A percentile compares a stretch with the other conserved stretches of the same genome.
Conservation (phyloP, 2,329 filamentous ascomycete species). For the Canariomyces notabilis region DNA sequence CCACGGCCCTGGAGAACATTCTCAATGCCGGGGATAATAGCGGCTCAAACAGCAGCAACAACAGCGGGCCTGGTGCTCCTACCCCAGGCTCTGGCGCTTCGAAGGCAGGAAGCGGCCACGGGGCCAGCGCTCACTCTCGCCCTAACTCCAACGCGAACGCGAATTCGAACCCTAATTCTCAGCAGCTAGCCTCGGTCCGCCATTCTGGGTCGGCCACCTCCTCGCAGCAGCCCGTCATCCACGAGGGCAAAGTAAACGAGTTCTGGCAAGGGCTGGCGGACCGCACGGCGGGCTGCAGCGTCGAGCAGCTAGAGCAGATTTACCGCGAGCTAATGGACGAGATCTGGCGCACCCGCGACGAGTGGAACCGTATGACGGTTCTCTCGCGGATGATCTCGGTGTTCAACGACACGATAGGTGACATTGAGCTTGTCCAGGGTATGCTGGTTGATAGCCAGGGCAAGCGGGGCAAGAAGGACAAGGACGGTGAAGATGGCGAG, state of each 20-base stretch:
- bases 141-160: conserved; percentile 4
- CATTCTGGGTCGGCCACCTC: conserved; percentile 33
- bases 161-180: neutral
- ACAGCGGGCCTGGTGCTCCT: conserved; percentile 1
- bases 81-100: conserved; percentile 10
- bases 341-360: conserved; percentile 72
- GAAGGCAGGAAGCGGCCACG: conserved; percentile 24
- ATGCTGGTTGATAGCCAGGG: conserved; percentile 21
- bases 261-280: conserved; percentile 61
- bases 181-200: conserved; percentile 23
- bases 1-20: conserved; percentile 34
- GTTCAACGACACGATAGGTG: conserved; percentile 61
- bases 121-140: conserved; percentile 4
- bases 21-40: conserved; percentile 38
- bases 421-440: conserved; percentile 28
- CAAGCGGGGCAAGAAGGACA: neutral
- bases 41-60: conserved; percentile 12
- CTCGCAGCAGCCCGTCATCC: conserved; percentile 42
- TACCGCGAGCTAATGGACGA: conserved; percentile 86
- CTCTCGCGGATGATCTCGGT: conserved; percentile 50
- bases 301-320: conserved; percentile 94
- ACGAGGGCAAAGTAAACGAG: conserved; percentile 46
- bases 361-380: conserved; percentile 80
- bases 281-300: conserved; percentile 69
- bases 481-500: conserved; percentile 1